A percentile compares a stretch with the other conserved stretches of the same genome.
These are phyloP conservation scores for Candolleomyces efflorescens DNA, from an alignment of 768 basidiomycete species.

Conservation along the genomic window DNA sequence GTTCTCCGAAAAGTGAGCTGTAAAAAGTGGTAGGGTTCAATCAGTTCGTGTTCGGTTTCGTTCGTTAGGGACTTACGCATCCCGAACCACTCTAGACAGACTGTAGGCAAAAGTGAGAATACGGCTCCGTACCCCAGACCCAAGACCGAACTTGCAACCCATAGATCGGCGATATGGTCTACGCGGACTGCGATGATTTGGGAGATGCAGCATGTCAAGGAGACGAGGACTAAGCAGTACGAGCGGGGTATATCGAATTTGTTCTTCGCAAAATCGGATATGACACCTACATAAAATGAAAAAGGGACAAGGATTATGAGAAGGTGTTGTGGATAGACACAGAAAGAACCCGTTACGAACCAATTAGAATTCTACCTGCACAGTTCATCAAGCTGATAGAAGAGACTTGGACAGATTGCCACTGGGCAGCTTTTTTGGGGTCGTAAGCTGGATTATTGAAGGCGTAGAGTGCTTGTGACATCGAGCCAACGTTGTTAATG, in stretches of 20 bases:
- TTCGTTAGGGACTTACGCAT: slow-evolving; percentile 63
- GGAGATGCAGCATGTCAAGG: slow-evolving; percentile 64
- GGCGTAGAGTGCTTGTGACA: slow-evolving; percentile 60
- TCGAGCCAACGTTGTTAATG: slow-evolving; percentile 85
- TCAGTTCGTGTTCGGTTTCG: too few species aligned
- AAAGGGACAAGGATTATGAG: not conserved
- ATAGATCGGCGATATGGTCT: slow-evolving; percentile 57
- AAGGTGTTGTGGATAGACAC: too few species aligned
- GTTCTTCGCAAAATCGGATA: slow-evolving; percentile 61
- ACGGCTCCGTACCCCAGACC: slow-evolving; percentile 69
- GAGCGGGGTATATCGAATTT: slow-evolving; percentile 59
- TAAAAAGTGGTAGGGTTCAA: not conserved
- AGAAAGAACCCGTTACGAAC: too few species aligned
- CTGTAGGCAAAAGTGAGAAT: slow-evolving; percentile 72
- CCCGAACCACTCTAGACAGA: slow-evolving; percentile 88
- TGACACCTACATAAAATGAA: slow-evolving; percentile 42
- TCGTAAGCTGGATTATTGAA: slow-evolving; percentile 60
- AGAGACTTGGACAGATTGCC: slow-evolving; percentile 86
- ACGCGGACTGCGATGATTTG: slow-evolving; percentile 58
- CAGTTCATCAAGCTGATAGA: slow-evolving; percentile 80
- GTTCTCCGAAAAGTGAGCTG: slow-evolving; percentile 67
- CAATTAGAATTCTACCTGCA: slow-evolving; percentile 70
- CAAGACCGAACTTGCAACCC: slow-evolving; percentile 51
- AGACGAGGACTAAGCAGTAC: slow-evolving; percentile 64
- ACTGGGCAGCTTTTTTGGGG: slow-evolving; percentile 58